These are phyloP conservation scores for Sonneratia caseolaris DNA, from an alignment of 345 rosid genomes.

Conservation along the genomic window DNA sequence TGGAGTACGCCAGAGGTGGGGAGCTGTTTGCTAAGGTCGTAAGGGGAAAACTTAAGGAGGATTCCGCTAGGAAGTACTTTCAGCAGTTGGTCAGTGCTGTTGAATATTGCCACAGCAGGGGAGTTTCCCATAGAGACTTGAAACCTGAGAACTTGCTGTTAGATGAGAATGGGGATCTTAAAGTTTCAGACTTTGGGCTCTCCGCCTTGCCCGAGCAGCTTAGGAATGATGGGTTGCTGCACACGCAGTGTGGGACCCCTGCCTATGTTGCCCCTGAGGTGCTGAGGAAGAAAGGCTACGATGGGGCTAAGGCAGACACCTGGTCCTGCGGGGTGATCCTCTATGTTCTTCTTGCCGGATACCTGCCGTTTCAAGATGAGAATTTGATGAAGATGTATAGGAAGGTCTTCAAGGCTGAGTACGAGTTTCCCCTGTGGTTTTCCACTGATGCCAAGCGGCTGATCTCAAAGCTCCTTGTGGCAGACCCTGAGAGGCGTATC, in stretches of 20 bases:
- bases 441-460: conserved; percentile 27
- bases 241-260: conserved; percentile 45
- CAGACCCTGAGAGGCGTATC: conserved; percentile 36
- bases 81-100: conserved; percentile 42
- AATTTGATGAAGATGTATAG: conserved; percentile 33
- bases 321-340: conserved; percentile 60
- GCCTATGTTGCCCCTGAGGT: conserved; percentile 42
- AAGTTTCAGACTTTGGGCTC: conserved; percentile 46
- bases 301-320: conserved; percentile 39
- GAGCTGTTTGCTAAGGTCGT: conserved; percentile 33
- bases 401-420: conserved; percentile 34
- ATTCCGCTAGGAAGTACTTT: conserved; percentile 29
- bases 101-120: conserved; percentile 41
- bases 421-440: conserved; percentile 31
- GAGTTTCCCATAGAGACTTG: conserved; percentile 44
- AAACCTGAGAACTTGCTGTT: conserved; percentile 46
- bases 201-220: conserved; percentile 30
- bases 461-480: conserved; percentile 35
- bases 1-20: conserved; percentile 41
- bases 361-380: conserved; percentile 35
- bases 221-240: conserved; percentile 27
- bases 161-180: conserved; percentile 37
- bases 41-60: conserved; percentile 31
- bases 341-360: conserved; percentile 29
- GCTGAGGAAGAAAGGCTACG: conserved; percentile 29